A percentile compares a stretch with the other conserved stretches of the same genome.
These are phyloP conservation scores for Ramularia collo-cygni DNA, from an alignment of 2,329 filamentous ascomycete genomes.

Conservation along the genomic window DNA sequence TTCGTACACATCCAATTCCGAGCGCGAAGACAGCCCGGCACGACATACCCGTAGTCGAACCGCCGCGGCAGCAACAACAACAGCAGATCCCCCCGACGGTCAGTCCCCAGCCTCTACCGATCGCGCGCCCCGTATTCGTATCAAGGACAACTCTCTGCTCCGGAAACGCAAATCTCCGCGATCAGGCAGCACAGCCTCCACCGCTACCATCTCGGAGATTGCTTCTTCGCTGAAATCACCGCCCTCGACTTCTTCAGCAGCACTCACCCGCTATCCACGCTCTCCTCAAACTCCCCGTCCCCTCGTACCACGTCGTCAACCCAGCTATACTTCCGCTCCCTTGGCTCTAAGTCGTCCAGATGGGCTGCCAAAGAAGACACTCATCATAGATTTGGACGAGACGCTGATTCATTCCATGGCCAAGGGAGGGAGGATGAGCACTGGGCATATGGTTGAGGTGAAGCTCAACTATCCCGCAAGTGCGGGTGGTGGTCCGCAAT, in stretches of 20 bases:
- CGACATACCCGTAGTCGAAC: slow-evolving; percentile 61
- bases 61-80: no score
- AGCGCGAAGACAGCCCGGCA: slow-evolving; percentile 42
- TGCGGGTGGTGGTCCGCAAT: slow-evolving; percentile 51
- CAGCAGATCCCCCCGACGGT: no score
- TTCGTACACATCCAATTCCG: slow-evolving; percentile 54
- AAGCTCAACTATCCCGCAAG: slow-evolving; percentile 22
- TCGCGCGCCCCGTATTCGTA: slow-evolving; percentile 73
- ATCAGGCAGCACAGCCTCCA: slow-evolving; percentile 31
- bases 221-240: slow-evolving; percentile 66
- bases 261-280: slow-evolving; percentile 81
- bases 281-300: slow-evolving; percentile 83
- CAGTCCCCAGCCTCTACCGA: no score
- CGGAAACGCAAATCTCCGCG: slow-evolving; percentile 66
- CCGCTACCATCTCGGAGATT: slow-evolving; percentile 42
- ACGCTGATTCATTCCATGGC: slow-evolving; percentile 97
- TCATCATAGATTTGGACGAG: slow-evolving; percentile 93
- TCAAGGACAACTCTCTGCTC: slow-evolving; percentile 69
- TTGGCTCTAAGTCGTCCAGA: slow-evolving; percentile 47
- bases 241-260: slow-evolving; percentile 59
- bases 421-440: slow-evolving; percentile 90
- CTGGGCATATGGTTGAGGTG: slow-evolving; percentile 98
- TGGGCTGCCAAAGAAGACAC: slow-evolving; percentile 69
- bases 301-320: slow-evolving; percentile 79
- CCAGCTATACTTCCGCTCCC: slow-evolving; percentile 60